Conservation (phyloP, 768 basidiomycete genomes). For the Ephemerocybe angulata region DNA sequence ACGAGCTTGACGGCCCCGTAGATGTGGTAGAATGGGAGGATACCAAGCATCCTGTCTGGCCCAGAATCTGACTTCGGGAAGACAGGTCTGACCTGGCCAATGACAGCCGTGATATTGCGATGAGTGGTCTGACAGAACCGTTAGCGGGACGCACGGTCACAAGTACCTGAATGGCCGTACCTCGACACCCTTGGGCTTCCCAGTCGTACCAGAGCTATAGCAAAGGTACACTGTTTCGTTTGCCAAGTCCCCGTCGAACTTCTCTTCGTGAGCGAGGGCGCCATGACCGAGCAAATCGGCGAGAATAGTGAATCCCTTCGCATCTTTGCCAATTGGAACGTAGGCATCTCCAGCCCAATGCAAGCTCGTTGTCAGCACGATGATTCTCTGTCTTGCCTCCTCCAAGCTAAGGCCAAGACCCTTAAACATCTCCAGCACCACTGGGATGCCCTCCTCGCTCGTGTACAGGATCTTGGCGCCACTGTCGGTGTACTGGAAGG, state of each 20-base stretch:
- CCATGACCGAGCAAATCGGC: slow-evolving; percentile 52
- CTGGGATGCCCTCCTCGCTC: slow-evolving; percentile 55
- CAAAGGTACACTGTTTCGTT: slow-evolving; percentile 64
- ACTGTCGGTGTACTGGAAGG: slow-evolving; percentile 68
- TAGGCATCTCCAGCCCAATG: slow-evolving; percentile 43
- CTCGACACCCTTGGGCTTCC: slow-evolving; percentile 70
- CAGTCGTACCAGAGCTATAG: slow-evolving; percentile 71
- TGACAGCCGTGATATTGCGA: slow-evolving; percentile 59
- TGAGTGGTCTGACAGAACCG: slow-evolving; percentile 50
- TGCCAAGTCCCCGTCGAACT: slow-evolving; percentile 47
- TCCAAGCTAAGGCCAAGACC: slow-evolving; percentile 41
- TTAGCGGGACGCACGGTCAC: slow-evolving; percentile 3
- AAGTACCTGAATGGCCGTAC: slow-evolving; percentile 21
- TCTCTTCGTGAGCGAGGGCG: slow-evolving; percentile 47
- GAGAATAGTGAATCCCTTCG: slow-evolving; percentile 34
- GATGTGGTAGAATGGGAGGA: slow-evolving; percentile 58
- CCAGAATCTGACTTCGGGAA: slow-evolving; percentile 40
- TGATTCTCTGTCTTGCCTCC: slow-evolving; percentile 50
- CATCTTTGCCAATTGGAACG: slow-evolving; percentile 20
- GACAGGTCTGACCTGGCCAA: slow-evolving; percentile 44
- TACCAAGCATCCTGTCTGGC: slow-evolving; percentile 53
- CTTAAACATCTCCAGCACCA: slow-evolving; percentile 56
- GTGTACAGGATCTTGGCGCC: slow-evolving; percentile 60
- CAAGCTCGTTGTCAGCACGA: slow-evolving; percentile 51
- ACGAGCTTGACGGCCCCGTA: slow-evolving; percentile 59